These are phyloP conservation scores for Abrus precatorius DNA, from an alignment of 306 rosid genomes.

Conservation along the genomic window DNA sequence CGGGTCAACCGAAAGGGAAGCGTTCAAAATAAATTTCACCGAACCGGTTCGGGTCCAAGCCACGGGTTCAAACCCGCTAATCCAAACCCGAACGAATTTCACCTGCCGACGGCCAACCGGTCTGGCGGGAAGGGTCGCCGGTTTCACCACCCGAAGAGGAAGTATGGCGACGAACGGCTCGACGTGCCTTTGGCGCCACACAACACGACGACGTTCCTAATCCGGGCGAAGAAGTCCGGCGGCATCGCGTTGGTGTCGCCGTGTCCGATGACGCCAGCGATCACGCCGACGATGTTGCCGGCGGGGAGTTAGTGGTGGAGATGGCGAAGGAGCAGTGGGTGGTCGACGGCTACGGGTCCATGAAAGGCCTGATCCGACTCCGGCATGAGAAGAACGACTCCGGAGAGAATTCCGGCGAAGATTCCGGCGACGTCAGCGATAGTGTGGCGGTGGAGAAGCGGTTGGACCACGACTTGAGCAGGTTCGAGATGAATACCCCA, in stretches of 20 bases:
- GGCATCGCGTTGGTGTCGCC: constrained; percentile 73
- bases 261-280: constrained; percentile 76
- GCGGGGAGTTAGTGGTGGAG: constrained; percentile 66
- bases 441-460: constrained; percentile 74
- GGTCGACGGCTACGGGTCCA: constrained; percentile 82
- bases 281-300: constrained; percentile 66
- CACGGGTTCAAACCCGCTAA: constrained; percentile 45
- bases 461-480: constrained; percentile 74
- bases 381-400: constrained; percentile 58
- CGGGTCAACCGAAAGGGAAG: constrained; percentile 66
- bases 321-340: constrained; percentile 90
- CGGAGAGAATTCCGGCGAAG: constrained; percentile 25
- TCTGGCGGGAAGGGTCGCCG: constrained; percentile 63
- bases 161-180: constrained; percentile 35
- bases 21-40: constrained; percentile 43
- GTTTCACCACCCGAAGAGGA: constrained; percentile 66
- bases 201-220: constrained; percentile 79
- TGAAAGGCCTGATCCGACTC: constrained; percentile 84
- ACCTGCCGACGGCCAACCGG: constrained; percentile 63
- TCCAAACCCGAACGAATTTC: constrained; percentile 54
- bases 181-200: constrained; percentile 82
- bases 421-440: constrained; percentile 56
- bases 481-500: constrained; percentile 81
- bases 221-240: constrained; percentile 73
- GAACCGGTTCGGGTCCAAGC: constrained; percentile 47